Evolutionary conservation across 1,139 yeast species (phyloP), one percentile per base, ranked within the genome.

Genomic region (Hyphopichia wangnamkhiaoensis): DNA sequence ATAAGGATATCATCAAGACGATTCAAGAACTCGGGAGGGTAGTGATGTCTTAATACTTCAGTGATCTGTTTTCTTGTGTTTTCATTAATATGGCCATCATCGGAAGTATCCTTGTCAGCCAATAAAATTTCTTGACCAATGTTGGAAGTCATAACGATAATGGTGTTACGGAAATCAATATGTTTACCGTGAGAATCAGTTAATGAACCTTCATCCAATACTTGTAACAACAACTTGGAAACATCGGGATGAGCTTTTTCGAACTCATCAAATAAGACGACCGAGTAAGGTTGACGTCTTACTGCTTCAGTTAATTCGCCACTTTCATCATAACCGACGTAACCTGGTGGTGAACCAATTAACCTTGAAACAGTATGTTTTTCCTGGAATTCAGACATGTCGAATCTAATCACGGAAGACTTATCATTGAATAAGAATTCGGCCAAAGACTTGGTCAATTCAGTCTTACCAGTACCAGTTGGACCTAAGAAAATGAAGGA

Each of bases 391-490:
- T 93, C 98, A 18, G 96, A 87, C 98, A 93, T 93, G 61, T 93
- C 98, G 59, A 93, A 91, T 50, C 98, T 75, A 25, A 90, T 80
- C 21, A 93, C 91, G 5, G 96, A 79, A 34, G 80, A 75, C 53
- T 87, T 90, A 60, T 91, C 93, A 56, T 90, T 93, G 63, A 93
- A 93, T 50, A 93, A 66, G 53, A 93, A 93, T 53, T 89, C 90
- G 1, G 98, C 96, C 43, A 93, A 75, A 0, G 94, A 82, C 61
- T 93, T 93, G 6, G 98, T 90, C 39, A 93, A 74, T 59, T 91
- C 97, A 0, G 98, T 93, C 63, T 93, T 93, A 65, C 98, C 98
- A 0, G 97, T 91, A 65, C 98, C 98, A 0, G 98, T 91, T 31
- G 98, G 98, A 15, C 98, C 98, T 49, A 93, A 71, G 62, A 93